Evolutionary conservation across 2,329 filamentous ascomycete species (phyloP).

Genomic region (Penicillium corylophilum): DNA sequence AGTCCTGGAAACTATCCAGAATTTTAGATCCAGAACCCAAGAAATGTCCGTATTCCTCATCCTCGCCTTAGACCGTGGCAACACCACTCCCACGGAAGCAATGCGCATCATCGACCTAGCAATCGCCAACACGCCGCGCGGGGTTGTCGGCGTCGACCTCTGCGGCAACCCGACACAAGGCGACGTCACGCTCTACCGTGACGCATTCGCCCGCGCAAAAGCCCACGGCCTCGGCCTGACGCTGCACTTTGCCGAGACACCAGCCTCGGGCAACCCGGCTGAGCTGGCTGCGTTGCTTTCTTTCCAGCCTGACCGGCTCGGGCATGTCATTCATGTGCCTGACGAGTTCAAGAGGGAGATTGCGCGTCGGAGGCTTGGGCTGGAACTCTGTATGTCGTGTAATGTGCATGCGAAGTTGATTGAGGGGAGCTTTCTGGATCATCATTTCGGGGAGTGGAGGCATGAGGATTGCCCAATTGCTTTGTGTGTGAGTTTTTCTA

Average conservation of each 20-base stretch:
- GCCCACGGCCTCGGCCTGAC: conserved; percentile 61
- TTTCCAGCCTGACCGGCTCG: conserved; percentile 67
- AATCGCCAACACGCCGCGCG: conserved; percentile 49
- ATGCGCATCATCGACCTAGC: conserved; percentile 65
- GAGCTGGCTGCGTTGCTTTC: conserved; percentile 66
- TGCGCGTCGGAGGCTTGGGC: conserved; percentile 54
- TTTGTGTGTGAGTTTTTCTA: conserved; percentile 60
- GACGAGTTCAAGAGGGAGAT: conserved; percentile 60
- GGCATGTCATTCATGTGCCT: conserved; percentile 75
- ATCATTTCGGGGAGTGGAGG: conserved; percentile 76
- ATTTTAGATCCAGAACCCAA: conserved; percentile 45
- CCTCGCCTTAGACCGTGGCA: conserved; percentile 71
- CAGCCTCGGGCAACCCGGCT: conserved; percentile 53
- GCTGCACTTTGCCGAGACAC: conserved; percentile 74
- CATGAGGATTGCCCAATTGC: conserved; percentile 61
- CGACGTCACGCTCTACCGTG: conserved; percentile 59
- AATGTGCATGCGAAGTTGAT: conserved; percentile 77
- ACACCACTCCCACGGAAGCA: conserved; percentile 58
- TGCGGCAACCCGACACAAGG: conserved; percentile 72
- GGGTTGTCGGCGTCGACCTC: conserved; percentile 73
- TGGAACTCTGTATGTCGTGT: conserved; percentile 78
- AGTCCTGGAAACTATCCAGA: conserved; percentile 63
- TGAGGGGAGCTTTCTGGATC: conserved; percentile 61
- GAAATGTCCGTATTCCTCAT: conserved; percentile 65
- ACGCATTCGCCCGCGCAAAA: conserved; percentile 60